Evolutionary conservation across 2,329 filamentous ascomycete genomes (phyloP).

Genomic region (Alternaria postmessia): DNA sequence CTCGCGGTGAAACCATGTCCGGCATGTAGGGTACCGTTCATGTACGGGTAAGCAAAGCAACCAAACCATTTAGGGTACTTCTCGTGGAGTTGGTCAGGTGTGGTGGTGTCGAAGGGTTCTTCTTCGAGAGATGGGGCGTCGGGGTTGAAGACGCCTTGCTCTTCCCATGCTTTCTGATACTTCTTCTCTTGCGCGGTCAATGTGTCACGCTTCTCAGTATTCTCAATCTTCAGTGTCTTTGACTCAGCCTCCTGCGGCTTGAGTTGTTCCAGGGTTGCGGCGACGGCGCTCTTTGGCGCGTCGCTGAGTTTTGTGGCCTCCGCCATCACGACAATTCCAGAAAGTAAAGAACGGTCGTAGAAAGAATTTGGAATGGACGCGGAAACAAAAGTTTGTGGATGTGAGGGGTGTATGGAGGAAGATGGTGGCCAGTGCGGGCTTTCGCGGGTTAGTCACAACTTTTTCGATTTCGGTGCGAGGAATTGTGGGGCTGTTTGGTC

Average conservation of each 20-base stretch:
- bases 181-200: constrained; percentile 87
- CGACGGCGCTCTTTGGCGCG: constrained; percentile 55
- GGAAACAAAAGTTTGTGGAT: constrained; percentile 19
- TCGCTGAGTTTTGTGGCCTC: constrained; percentile 39
- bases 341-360: constrained; percentile 1
- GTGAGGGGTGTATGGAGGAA: not conserved
- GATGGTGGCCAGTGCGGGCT: constrained; percentile 5
- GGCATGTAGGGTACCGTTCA: constrained; percentile 71
- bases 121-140: constrained; percentile 83
- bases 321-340: constrained; percentile 36
- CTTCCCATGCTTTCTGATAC: constrained; percentile 86
- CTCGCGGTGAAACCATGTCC: constrained; percentile 91
- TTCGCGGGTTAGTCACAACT: constrained; percentile 25
- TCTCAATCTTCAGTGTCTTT: constrained; percentile 72
- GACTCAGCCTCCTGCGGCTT: constrained; percentile 63
- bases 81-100: constrained; percentile 76
- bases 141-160: constrained; percentile 80
- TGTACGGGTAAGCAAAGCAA: constrained; percentile 69
- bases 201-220: constrained; percentile 86
- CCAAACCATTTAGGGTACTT: constrained; percentile 92
- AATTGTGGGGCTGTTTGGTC: constrained; percentile 6
- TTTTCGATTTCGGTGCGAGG: constrained; percentile 17
- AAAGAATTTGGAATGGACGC: constrained; percentile 17
- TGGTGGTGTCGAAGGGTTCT: constrained; percentile 76
- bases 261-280: constrained; percentile 62